Evolutionary conservation across 1,284 basidiomycete species (phyloP).

Genomic region (Athelia psychrophila): DNA sequence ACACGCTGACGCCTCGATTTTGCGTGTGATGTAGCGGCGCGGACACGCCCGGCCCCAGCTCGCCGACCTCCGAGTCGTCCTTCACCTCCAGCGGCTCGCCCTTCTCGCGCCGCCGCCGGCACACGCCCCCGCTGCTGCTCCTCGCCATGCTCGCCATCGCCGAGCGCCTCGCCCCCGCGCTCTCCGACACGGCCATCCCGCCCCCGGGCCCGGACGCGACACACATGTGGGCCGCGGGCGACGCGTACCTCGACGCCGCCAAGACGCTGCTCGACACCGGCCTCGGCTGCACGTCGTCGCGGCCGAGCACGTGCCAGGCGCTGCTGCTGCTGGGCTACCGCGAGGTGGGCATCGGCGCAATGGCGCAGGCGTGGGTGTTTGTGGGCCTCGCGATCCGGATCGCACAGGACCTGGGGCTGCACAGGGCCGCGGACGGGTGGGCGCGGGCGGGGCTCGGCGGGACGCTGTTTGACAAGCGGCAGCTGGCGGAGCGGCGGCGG

Average conservation of each 20-base stretch:
- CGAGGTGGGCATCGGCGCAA: constrained; percentile 83
- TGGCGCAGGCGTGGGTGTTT: constrained; percentile 84
- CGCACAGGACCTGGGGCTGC: constrained; percentile 87
- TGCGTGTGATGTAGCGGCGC: no score
- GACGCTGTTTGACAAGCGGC: constrained; percentile 57
- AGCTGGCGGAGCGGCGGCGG: constrained; percentile 71
- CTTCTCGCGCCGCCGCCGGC: constrained; percentile 37
- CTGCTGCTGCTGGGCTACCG: constrained; percentile 78
- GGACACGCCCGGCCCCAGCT: not conserved
- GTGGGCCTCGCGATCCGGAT: constrained; percentile 78
- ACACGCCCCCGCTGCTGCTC: constrained; percentile 64
- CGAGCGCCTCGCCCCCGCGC: constrained; percentile 53
- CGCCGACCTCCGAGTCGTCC: constrained; percentile 20
- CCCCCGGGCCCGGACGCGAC: constrained; percentile 45
- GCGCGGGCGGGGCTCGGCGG: constrained; percentile 53
- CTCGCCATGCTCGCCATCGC: constrained; percentile 78
- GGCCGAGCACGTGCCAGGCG: constrained; percentile 73
- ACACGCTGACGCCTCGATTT: no score
- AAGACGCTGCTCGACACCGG: constrained; percentile 65
- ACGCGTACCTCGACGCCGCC: constrained; percentile 68
- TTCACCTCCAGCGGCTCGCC: constrained; percentile 31
- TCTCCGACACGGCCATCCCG: constrained; percentile 24
- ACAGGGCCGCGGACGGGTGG: constrained; percentile 78
- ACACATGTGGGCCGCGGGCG: constrained; percentile 81
- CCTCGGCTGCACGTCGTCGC: constrained; percentile 60